A percentile compares a stretch with the other conserved stretches of the same genome.
phyloP scores from a whole-genome alignment of 176 grass and related monocot genomes.

The Cymbopogon citratus region DNA sequence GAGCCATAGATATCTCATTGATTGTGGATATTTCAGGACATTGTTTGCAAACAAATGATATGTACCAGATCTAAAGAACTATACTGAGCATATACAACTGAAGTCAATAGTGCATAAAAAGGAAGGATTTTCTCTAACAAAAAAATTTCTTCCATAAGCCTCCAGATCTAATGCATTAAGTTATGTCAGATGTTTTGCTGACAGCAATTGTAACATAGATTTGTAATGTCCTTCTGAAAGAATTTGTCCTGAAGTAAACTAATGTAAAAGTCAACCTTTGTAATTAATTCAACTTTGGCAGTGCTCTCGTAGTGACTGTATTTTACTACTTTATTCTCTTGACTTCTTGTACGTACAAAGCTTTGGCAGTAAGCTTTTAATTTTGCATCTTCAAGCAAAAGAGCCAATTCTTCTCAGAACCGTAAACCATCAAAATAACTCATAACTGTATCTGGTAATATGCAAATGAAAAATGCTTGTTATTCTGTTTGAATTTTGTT shows the following conservation, averaged over 20 bases:
- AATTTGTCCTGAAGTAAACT: slow-evolving; percentile 10
- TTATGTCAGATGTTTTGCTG: neutral
- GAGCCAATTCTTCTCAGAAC: neutral
- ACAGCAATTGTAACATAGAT: neutral
- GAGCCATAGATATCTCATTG: neutral
- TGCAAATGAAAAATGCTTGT: neutral
- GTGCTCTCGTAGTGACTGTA: neutral
- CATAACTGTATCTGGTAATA: neutral
- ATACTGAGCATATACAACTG: neutral
- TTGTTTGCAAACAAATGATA: neutral
- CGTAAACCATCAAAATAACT: too few species aligned
- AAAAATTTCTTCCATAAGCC: neutral
- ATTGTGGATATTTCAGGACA: neutral
- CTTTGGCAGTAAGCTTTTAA: neutral
- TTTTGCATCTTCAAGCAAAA: neutral
- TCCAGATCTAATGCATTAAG: neutral
- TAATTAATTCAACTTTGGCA: neutral
- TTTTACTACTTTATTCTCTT: slow-evolving; percentile 10
- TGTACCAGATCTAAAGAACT: neutral
- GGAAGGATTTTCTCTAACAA: neutral
- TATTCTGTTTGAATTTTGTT: neutral
- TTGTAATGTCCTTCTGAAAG: neutral
- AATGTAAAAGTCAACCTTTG: slow-evolving; percentile 5
- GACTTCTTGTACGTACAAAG: neutral
- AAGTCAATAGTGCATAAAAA: neutral